Evolutionary conservation across 768 basidiomycete genomes (phyloP), one percentile per base, ranked within the genome.

Genomic region (Suillus occidentalis): DNA sequence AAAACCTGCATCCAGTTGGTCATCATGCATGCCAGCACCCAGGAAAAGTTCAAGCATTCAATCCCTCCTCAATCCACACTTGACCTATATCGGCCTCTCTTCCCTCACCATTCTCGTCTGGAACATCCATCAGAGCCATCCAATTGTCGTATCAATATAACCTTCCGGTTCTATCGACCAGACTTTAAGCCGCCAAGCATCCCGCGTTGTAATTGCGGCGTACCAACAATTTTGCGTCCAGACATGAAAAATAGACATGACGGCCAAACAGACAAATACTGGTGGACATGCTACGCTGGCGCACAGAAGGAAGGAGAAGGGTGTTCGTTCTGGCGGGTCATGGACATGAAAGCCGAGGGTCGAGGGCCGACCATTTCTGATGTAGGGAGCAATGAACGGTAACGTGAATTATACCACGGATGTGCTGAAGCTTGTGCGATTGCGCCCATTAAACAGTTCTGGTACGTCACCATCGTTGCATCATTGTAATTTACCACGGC

Each of bases 1-100:
- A 47, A 62, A 31, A 45, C 12, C 58, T 5, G 45, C 55, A 43
- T 60, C 31, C 64, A 94, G 91, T 80, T 94, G 42, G 83, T 83
- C n/a, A 92, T 94, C 63, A 94, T 94, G 92, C 93, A 94, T 69
- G 90, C 92, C 2, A 85, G 87, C 18, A 89, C 89, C 65, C 92
- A 94, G 79, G 92, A 94, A 72, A 81, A 79, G 47, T 94, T 90
- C 78, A 94, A 94, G 70, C 91, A 94, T 68, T 83, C 87, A 5
- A 83, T 94, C 20, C 92, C 90, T 22, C 89, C 92, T 1, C 90
- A 92, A 66, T 73, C 80, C 13, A 78, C 84, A 2, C 83, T 94
- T 47, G 92, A 94, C 70, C 69, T 89, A n/a, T 93, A 86, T 72
- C 84, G 83, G 39, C 91, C 92, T 5, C 72, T 82, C 1, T 82